These are phyloP conservation scores for Marasmius tenuissimus DNA, from an alignment of 1,284 basidiomycete genomes.

Conservation along the genomic window DNA sequence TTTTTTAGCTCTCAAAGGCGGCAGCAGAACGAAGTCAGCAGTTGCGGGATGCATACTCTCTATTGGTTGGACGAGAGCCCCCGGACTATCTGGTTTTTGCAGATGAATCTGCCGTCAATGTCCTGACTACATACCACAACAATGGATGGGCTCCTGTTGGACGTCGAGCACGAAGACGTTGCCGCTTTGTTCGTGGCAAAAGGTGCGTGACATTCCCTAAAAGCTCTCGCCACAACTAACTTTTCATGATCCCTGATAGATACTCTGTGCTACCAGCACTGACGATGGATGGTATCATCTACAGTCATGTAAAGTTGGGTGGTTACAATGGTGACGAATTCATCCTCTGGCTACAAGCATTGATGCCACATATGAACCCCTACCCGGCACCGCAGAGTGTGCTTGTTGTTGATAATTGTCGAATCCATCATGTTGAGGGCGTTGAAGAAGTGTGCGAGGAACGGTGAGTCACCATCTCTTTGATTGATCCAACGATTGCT, in stretches of 20 bases:
- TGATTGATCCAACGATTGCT: not conserved
- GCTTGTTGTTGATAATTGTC: constrained; percentile 7
- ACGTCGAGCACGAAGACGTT: constrained; percentile 5
- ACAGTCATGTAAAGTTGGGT: constrained; percentile 15
- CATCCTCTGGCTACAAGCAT: constrained; percentile 15
- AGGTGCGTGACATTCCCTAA: constrained; percentile 14
- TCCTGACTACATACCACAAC: constrained; percentile 15
- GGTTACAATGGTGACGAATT: constrained; percentile 21
- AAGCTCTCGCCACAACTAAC: not conserved
- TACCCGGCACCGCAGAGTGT: constrained; percentile 1
- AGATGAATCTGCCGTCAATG: constrained; percentile 23
- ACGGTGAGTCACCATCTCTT: not conserved
- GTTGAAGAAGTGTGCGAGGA: not conserved
- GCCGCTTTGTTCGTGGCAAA: constrained; percentile 22
- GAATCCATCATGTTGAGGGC: not conserved
- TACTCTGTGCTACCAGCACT: constrained; percentile 32
- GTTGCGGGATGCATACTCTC: constrained; percentile 9
- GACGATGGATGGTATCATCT: constrained; percentile 22
- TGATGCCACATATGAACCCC: not conserved
- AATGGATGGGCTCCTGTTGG: constrained; percentile 18
- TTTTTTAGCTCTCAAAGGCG: not conserved
- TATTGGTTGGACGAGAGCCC: constrained; percentile 11
- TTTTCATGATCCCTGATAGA: constrained; percentile 14
- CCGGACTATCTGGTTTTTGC: constrained; percentile 19
- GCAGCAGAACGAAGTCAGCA: constrained; percentile 13